Evolutionary conservation across 2,329 filamentous ascomycete genomes (phyloP).

Genomic region (Boeremia exigua): DNA sequence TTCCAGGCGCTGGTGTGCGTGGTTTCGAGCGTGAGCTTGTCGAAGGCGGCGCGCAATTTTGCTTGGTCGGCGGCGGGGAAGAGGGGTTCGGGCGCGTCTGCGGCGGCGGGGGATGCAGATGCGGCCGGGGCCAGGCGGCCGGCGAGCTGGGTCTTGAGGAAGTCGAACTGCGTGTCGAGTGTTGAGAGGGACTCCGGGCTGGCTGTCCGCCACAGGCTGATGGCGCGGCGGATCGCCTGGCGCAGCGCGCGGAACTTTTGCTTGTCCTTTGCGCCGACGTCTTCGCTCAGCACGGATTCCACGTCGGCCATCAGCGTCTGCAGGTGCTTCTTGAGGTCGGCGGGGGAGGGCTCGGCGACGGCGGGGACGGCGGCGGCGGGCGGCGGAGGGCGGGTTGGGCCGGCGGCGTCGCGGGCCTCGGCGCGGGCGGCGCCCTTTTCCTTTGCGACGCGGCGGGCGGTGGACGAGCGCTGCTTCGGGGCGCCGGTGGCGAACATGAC

Average conservation of each 20-base stretch:
- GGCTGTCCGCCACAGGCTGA: conserved; percentile 59
- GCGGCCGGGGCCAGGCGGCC: conserved; percentile 6
- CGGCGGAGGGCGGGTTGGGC: conserved; percentile 19
- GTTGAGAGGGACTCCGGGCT: conserved; percentile 55
- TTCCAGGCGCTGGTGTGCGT: conserved; percentile 69
- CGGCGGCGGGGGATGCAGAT: not conserved
- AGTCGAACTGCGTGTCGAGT: conserved; percentile 56
- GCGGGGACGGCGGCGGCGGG: conserved; percentile 9
- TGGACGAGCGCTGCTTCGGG: conserved; percentile 59
- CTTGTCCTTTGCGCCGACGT: conserved; percentile 74
- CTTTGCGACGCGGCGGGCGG: conserved; percentile 37
- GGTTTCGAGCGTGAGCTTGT: conserved; percentile 72
- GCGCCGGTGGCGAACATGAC: conserved; percentile 88
- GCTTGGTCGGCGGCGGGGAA: conserved; percentile 61
- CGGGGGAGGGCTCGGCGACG: conserved; percentile 35
- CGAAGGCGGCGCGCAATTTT: conserved; percentile 64
- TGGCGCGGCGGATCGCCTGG: conserved; percentile 66
- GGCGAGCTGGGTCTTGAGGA: conserved; percentile 39
- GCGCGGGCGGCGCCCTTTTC: conserved; percentile 40
- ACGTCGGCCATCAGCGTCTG: conserved; percentile 56
- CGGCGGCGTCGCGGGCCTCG: conserved; percentile 30
- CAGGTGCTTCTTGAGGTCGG: conserved; percentile 43
- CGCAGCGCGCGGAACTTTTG: conserved; percentile 76
- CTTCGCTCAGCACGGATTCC: conserved; percentile 63
- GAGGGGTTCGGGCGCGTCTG: conserved; percentile 20